Percentiles rank a stretch among this genome's conserved stretches.
These are phyloP conservation scores for Ilyonectria mors-panacis DNA, from an alignment of 2,329 filamentous ascomycete genomes.

Conservation along the genomic window DNA sequence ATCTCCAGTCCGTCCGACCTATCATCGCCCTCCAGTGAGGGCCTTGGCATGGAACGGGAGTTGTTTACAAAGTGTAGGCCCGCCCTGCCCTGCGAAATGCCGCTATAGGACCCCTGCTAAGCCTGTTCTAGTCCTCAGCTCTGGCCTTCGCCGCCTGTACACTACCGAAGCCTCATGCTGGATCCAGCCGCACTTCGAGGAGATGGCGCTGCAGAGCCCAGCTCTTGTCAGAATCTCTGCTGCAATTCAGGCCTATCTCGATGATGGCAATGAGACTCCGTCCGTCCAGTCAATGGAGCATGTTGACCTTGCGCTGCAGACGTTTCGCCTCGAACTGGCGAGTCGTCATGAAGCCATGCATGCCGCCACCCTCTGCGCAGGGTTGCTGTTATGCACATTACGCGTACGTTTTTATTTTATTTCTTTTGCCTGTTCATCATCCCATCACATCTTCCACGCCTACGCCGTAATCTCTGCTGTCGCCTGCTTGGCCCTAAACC, in stretches of 20 bases:
- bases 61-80: constrained; percentile 39
- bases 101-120: constrained; percentile 16
- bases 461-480: neutral
- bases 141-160: constrained; percentile 41
- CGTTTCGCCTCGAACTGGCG: constrained; percentile 41
- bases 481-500: neutral
- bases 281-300: constrained; percentile 44
- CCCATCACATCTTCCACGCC: neutral
- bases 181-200: constrained; percentile 42
- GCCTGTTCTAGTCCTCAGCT: constrained; percentile 33
- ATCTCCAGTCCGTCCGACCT: constrained; percentile 23
- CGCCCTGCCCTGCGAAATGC: neutral
- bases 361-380: constrained; percentile 38
- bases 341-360: constrained; percentile 39
- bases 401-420: constrained; percentile 35
- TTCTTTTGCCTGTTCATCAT: neutral
- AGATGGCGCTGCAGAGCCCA: constrained; percentile 44
- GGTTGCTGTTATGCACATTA: constrained; percentile 40
- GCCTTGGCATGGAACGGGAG: constrained; percentile 30
- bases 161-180: constrained; percentile 42
- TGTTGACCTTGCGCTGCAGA: constrained; percentile 40
- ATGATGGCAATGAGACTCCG: constrained; percentile 33
- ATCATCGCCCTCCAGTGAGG: constrained; percentile 26
- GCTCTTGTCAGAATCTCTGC: constrained; percentile 38
- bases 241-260: constrained; percentile 44